These are phyloP conservation scores for Lasiodiplodia citricola DNA, from an alignment of 2,329 filamentous ascomycete genomes.

Conservation along the genomic window DNA sequence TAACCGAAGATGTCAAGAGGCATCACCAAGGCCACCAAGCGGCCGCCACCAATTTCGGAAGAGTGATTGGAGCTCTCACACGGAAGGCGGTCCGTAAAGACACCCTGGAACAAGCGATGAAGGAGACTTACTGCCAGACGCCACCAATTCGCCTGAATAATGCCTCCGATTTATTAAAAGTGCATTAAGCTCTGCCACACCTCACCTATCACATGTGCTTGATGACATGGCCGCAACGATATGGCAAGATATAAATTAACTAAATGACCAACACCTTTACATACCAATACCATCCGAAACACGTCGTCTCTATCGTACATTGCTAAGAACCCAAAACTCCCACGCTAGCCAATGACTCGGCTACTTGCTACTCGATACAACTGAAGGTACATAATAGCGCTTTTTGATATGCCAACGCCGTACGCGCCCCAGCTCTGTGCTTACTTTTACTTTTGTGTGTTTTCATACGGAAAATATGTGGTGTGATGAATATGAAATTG, in stretches of 20 bases:
- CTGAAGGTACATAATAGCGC: neutral
- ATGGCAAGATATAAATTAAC: neutral
- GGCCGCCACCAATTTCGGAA: too few relatives aligned
- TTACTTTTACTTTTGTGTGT: neutral
- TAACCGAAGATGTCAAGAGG: too few relatives aligned
- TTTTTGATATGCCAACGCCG: neutral
- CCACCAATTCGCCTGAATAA: neutral
- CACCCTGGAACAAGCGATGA: too few relatives aligned
- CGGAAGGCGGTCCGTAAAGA: too few relatives aligned
- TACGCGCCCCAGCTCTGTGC: neutral
- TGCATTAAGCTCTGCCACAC: neutral
- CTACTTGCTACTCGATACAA: neutral
- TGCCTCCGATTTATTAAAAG: neutral
- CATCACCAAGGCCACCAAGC: too few relatives aligned
- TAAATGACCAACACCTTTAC: neutral
- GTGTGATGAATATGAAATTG: constrained; percentile 3
- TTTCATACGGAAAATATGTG: neutral
- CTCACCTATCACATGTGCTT: neutral
- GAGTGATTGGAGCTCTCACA: too few relatives aligned
- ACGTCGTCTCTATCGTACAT: neutral
- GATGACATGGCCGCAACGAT: neutral
- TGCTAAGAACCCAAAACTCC: neutral
- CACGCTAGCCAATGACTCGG: neutral
- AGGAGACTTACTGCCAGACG: too few relatives aligned
- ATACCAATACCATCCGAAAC: neutral